Evolutionary conservation across 2,329 filamentous ascomycete genomes (phyloP).

Genomic region (Phoma sp.): DNA sequence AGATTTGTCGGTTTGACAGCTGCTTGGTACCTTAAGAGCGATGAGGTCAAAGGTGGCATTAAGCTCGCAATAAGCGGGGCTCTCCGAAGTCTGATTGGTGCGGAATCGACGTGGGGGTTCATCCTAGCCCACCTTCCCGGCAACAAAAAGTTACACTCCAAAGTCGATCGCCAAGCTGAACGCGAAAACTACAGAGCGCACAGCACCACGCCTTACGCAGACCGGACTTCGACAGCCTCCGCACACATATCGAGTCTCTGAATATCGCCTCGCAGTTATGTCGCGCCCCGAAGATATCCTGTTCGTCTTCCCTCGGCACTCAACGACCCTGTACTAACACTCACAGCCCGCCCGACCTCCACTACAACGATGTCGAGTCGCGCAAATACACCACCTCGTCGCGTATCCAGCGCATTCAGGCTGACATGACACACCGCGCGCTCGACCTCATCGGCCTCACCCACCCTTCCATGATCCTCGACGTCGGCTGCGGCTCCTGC

Average conservation of each 20-base stretch:
- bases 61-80: slow-evolving; percentile 17
- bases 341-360: slow-evolving; percentile 85
- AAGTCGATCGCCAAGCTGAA: slow-evolving; percentile 1
- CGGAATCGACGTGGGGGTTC: slow-evolving; percentile 25
- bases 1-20: slow-evolving; percentile 6
- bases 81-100: slow-evolving; percentile 4
- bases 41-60: slow-evolving; percentile 39
- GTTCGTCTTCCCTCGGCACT: slow-evolving; percentile 57
- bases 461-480: slow-evolving; percentile 84
- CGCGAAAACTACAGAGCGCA: not conserved
- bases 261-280: slow-evolving; percentile 65
- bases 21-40: slow-evolving; percentile 18
- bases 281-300: slow-evolving; percentile 96
- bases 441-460: slow-evolving; percentile 86
- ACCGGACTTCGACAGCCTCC: not conserved
- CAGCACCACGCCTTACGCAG: not conserved
- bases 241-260: not conserved
- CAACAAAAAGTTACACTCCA: slow-evolving; percentile 31
- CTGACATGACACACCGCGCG: slow-evolving; percentile 90
- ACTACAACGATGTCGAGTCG: slow-evolving; percentile 95
- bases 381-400: slow-evolving; percentile 97
- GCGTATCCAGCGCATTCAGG: slow-evolving; percentile 94
- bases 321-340: slow-evolving; percentile 16
- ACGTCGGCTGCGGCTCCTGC: slow-evolving; percentile 94
- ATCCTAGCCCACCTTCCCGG: slow-evolving; percentile 13